phyloP scores from a whole-genome alignment of 1,284 basidiomycete genomes.

The Blastosporella zonata region DNA sequence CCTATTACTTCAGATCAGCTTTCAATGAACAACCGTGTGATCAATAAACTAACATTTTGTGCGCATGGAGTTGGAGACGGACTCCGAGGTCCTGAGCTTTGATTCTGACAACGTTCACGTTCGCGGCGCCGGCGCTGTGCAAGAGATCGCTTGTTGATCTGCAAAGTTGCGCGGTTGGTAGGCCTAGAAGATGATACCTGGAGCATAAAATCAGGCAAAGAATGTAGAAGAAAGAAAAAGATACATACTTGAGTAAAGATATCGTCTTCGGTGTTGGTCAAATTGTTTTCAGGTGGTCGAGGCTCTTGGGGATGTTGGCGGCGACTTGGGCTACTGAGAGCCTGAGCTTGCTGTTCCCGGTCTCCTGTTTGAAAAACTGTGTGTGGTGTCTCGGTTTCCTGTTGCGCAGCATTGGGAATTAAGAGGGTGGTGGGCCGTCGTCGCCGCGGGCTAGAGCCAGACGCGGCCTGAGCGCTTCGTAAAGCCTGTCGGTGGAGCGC shows the following conservation, averaged over 20 bases:
- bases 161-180: background rate
- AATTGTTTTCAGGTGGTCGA: background rate
- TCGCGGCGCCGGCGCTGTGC: background rate
- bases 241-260: background rate
- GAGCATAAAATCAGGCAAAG: background rate
- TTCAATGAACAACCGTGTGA: no score
- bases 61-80: background rate
- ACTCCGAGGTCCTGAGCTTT: background rate
- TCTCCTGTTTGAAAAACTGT: background rate
- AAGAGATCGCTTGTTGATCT: background rate
- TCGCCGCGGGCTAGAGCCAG: background rate
- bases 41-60: background rate
- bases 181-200: background rate
- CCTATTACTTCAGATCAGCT: no score
- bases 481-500: background rate
- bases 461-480: background rate
- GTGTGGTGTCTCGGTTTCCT: background rate
- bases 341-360: background rate
- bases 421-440: background rate
- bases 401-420: background rate
- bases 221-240: background rate
- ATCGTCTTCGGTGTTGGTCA: background rate
- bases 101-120: background rate
- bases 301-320: background rate
- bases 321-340: background rate